Base-by-base conservation (phyloP, 768 basidiomycete genomes). In the Ramaria sp. region DNA sequence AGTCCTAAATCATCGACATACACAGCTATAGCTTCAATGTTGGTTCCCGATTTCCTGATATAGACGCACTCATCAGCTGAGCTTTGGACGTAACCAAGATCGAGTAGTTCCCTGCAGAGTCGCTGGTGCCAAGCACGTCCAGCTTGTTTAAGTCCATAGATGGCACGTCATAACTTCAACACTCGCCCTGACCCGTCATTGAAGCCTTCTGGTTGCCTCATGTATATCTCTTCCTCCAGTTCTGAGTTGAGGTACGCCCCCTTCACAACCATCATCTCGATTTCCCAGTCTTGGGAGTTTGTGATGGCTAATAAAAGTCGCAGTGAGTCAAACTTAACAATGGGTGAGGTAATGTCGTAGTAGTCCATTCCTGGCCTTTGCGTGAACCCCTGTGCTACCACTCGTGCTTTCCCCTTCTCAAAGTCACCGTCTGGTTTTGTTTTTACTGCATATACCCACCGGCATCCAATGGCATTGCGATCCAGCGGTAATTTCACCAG, bases 331-430 rank as follows among this genome's bases (percentile, higher is more conserved):
- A 73, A 67, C 15, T 68, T 66, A 11, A 70, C 69, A 10, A 69
- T 71, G 1, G 72, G 73, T 46, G 76, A 73, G 47, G 70, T 73
- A 0, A 74, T 75, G 33, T 71, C 61, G 10, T 47, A 57, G 58
- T 60, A 69, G 47, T 69, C 67, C 19, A 66, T 47, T 12, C 68
- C 67, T 5, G 54, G 53, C n/a, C 27, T 27, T 27, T 27, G 27
- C 27, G 27, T 27, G 27, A 27, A 69, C 1, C 68, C 68, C 57
- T 67, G 60, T 3, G 65, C 68, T 1, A 69, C 63, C 12, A 65
- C 53, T 37, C 63, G 27, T 9, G 65, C 66, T 53, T 68, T 68
- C 53, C 59, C 59, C 46, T 62, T 56, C 20, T 58, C 48, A 11
- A 63, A 57, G 17, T 51, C 51, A 6, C 69, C 69, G 43, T 65